A percentile compares a stretch with the other conserved stretches of the same genome.
Conservation (phyloP, 805 yeast genomes). For the Yamadazyma akitaensis region DNA sequence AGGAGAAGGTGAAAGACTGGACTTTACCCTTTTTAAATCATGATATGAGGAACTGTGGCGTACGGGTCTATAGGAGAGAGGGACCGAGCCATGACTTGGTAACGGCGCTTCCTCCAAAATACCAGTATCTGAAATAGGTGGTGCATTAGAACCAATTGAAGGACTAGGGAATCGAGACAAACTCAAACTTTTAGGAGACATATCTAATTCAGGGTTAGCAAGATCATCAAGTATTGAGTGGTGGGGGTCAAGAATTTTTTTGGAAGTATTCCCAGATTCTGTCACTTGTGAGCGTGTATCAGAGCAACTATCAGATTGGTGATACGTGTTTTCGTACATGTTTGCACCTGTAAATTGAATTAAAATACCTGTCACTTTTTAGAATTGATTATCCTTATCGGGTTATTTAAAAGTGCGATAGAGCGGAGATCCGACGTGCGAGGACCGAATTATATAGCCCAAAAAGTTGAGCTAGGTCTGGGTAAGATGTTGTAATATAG, state of each 20-base stretch:
- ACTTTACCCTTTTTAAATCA: neutral
- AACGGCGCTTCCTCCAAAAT: neutral
- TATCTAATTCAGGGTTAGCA: constrained; percentile 40
- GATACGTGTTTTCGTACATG: neutral
- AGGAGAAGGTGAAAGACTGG: neutral
- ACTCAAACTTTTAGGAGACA: constrained; percentile 13
- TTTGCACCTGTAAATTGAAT: neutral
- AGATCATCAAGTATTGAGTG: constrained; percentile 38
- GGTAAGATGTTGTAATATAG: neutral
- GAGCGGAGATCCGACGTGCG: neutral
- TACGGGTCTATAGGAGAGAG: neutral
- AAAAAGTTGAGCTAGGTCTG: neutral
- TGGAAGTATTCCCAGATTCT: constrained; percentile 1
- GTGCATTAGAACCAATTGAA: neutral
- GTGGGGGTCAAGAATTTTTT: constrained; percentile 33
- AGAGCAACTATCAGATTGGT: neutral
- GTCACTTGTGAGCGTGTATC: neutral
- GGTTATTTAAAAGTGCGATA: neutral
- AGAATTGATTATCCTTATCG: neutral
- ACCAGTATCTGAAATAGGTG: neutral
- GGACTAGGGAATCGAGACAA: constrained; percentile 12
- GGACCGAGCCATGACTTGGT: neutral
- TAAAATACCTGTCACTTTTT: neutral
- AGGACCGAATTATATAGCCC: neutral
- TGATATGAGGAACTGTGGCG: neutral